phyloP scores from a whole-genome alignment of 2,329 filamentous ascomycete genomes.

The Trichoderma atrobrunneum region DNA sequence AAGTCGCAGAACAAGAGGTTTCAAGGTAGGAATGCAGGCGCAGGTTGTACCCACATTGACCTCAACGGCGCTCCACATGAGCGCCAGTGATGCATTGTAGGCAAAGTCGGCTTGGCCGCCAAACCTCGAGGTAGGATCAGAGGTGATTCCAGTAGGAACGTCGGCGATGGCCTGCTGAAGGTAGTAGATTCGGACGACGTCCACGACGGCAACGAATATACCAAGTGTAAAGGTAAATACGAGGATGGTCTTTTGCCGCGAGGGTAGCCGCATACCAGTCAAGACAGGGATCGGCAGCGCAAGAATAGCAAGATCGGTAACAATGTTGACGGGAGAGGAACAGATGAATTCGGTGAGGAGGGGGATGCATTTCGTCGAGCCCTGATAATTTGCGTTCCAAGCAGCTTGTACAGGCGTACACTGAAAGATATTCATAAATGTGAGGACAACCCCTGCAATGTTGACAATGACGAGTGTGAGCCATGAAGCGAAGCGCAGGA shows the following conservation, averaged over 20 bases:
- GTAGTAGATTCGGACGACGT: conserved; percentile 87
- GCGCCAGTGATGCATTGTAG: conserved; percentile 77
- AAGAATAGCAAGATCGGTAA: conserved; percentile 84
- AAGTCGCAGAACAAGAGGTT: conserved; percentile 71
- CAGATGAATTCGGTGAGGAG: conserved; percentile 63
- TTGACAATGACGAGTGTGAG: conserved; percentile 75
- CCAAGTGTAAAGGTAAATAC: conserved; percentile 84
- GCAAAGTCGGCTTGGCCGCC: conserved; percentile 54
- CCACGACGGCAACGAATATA: conserved; percentile 82
- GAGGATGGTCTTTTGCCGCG: conserved; percentile 82
- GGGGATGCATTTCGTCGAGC: conserved; percentile 49
- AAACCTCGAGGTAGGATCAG: conserved; percentile 44
- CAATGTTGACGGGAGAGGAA: conserved; percentile 86
- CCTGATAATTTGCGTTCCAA: conserved; percentile 47
- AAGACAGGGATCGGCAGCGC: conserved; percentile 85
- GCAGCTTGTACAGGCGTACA: conserved; percentile 72
- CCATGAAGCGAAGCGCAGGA: conserved; percentile 82
- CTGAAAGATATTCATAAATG: conserved; percentile 84
- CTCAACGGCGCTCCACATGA: conserved; percentile 93
- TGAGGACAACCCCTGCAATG: conserved; percentile 71
- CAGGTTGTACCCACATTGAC: conserved; percentile 89
- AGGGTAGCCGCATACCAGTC: conserved; percentile 79
- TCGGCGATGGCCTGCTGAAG: conserved; percentile 67
- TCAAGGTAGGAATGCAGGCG: conserved; percentile 87
- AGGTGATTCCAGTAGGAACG: conserved; percentile 37